phyloP scores from a whole-genome alignment of 2,329 filamentous ascomycete genomes.

The Diaporthe aspalathi region DNA sequence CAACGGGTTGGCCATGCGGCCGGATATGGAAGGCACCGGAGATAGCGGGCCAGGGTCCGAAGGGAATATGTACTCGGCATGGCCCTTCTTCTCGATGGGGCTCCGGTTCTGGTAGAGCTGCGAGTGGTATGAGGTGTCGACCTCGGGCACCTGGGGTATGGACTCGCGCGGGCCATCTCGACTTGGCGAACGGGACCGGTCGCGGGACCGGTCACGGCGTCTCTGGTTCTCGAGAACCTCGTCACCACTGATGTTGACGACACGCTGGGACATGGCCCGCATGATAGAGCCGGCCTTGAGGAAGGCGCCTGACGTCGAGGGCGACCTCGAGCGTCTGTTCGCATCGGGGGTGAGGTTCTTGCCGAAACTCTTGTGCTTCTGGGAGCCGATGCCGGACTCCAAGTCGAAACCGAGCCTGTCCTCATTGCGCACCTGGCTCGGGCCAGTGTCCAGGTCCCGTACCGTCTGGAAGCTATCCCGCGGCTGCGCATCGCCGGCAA shows the following conservation, averaged over 20 bases:
- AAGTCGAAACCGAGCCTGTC: conserved; percentile 67
- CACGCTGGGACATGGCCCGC: conserved; percentile 92
- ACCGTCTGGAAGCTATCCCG: conserved; percentile 70
- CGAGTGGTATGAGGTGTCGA: conserved; percentile 65
- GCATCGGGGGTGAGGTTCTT: conserved; percentile 64
- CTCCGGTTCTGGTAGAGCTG: conserved; percentile 54
- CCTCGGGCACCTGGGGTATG: conserved; percentile 56
- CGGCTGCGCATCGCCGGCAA: conserved; percentile 52
- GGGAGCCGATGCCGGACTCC: conserved; percentile 67
- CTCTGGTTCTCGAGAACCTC: conserved; percentile 82
- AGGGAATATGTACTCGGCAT: conserved; percentile 47
- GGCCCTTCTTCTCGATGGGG: conserved; percentile 58
- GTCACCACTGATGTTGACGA: conserved; percentile 97
- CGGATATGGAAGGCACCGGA: conserved; percentile 43
- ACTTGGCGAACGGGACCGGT: conserved; percentile 68
- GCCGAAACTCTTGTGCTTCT: conserved; percentile 68
- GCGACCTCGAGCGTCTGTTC: conserved; percentile 67
- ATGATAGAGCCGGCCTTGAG: conserved; percentile 80
- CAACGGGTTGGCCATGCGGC: conserved; percentile 76
- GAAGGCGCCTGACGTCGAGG: conserved; percentile 73
- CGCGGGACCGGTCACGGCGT: conserved; percentile 69
- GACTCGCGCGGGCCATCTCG: conserved; percentile 64
- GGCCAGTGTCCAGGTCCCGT: conserved; percentile 66
- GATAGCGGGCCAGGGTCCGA: conserved; percentile 47
- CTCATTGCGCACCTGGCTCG: conserved; percentile 58